Evolutionary conservation across 768 basidiomycete genomes (phyloP).

Genomic region (Boletus reticuloceps): DNA sequence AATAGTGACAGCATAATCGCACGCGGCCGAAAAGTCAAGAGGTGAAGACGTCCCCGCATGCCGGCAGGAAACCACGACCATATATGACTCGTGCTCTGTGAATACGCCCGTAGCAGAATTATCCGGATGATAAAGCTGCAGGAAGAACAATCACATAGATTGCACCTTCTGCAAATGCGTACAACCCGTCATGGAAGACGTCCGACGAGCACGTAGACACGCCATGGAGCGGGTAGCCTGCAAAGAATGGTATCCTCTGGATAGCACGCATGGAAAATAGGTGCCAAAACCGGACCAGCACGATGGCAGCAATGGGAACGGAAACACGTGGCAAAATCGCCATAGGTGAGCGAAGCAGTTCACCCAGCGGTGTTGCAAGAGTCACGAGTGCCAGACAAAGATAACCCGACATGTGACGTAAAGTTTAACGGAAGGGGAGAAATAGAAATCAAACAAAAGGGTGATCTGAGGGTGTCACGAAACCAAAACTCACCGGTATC

Average conservation of each 20-base stretch:
- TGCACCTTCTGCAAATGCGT: neutral
- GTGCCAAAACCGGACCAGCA: neutral
- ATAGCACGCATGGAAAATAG: neutral
- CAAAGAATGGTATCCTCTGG: neutral
- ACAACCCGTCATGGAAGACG: neutral
- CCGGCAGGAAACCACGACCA: neutral
- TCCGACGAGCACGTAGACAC: neutral
- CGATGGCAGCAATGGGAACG: neutral
- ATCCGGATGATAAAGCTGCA: neutral
- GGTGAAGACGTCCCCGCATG: neutral
- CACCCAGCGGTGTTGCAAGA: neutral
- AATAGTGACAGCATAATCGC: neutral
- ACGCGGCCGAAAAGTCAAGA: neutral
- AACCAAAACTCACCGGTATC: constrained; percentile 23
- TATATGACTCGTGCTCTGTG: neutral
- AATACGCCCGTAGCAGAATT: neutral
- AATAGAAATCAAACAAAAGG: neutral
- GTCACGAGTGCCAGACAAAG: too few relatives aligned
- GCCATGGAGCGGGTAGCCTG: neutral
- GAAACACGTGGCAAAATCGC: neutral
- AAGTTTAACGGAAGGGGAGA: neutral
- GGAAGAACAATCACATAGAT: constrained; percentile 3
- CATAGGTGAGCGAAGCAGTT: neutral
- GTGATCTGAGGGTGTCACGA: neutral
- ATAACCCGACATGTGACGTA: neutral